Conservation (phyloP, 2,329 filamentous ascomycete species). For the Aspergillus nomiae region DNA sequence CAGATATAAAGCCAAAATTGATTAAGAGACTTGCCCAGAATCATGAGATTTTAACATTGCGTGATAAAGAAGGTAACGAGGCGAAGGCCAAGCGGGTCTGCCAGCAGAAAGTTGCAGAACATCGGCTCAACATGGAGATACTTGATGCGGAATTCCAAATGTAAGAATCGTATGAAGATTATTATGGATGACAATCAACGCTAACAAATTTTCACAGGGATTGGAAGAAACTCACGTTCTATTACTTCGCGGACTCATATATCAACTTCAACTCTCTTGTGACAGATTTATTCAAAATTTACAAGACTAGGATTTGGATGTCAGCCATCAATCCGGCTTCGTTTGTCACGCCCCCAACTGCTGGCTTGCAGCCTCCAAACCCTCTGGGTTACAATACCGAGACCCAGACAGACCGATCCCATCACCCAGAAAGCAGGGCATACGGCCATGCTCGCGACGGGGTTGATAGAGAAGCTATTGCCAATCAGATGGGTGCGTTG, state of each 20-base stretch:
- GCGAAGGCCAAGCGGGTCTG: slow-evolving; percentile 96
- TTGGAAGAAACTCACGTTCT: slow-evolving; percentile 98
- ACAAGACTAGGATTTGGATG: slow-evolving; percentile 99
- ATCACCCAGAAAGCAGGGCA: slow-evolving; percentile 38
- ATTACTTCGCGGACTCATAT: slow-evolving; percentile 97
- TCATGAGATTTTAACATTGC: slow-evolving; percentile 84
- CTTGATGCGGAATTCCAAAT: slow-evolving; percentile 98
- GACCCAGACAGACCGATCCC: slow-evolving; percentile 42
- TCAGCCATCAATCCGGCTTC: slow-evolving; percentile 97
- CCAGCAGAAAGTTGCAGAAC: slow-evolving; percentile 94
- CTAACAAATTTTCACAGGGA: slow-evolving; percentile 63
- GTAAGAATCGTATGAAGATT: slow-evolving; percentile 59
- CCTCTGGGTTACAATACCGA: slow-evolving; percentile 59
- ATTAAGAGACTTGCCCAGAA: slow-evolving; percentile 93
- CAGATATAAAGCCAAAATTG: slow-evolving; percentile 89
- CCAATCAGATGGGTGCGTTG: slow-evolving; percentile 31
- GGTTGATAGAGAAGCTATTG: slow-evolving; percentile 33
- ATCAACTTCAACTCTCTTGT: slow-evolving; percentile 99
- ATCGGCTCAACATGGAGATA: slow-evolving; percentile 96
- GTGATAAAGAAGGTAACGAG: slow-evolving; percentile 96
- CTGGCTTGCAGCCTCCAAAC: slow-evolving; percentile 70
- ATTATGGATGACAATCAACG: not conserved
- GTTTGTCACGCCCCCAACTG: slow-evolving; percentile 73
- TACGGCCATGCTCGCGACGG: slow-evolving; percentile 34
- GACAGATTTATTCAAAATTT: slow-evolving; percentile 97